Evolutionary conservation across 345 rosid species (phyloP).

Genomic region (Lepidium sativum): DNA sequence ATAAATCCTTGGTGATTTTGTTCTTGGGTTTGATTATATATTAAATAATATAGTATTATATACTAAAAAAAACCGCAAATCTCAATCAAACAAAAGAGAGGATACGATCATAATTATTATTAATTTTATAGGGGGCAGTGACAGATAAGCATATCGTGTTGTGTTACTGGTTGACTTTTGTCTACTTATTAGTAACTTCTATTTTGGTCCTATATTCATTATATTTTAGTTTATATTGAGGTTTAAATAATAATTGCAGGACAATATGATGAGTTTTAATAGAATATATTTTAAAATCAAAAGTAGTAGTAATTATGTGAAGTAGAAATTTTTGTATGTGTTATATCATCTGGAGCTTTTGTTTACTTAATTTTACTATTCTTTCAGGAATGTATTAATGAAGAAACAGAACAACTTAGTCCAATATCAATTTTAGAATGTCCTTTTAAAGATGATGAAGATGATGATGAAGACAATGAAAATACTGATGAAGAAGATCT

Average conservation of each 20-base stretch:
- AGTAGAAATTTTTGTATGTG: too few species aligned
- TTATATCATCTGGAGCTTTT: too few species aligned
- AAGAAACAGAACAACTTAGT: conserved; percentile 72
- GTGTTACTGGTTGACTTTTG: conserved; percentile 27
- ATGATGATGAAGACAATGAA: conserved; percentile 5
- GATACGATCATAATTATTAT: not conserved
- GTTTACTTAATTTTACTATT: not conserved
- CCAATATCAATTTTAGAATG: conserved; percentile 78
- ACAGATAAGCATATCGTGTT: conserved; percentile 18
- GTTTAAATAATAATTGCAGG: too few species aligned
- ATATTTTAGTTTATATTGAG: not conserved
- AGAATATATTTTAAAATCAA: too few species aligned
- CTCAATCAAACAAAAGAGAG: not conserved
- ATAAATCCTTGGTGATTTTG: not conserved
- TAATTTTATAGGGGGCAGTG: conserved; percentile 4
- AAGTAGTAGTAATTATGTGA: too few species aligned
- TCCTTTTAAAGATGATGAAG: conserved; percentile 65
- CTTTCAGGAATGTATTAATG: conserved; percentile 44
- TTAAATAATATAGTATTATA: not conserved
- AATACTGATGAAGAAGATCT: not conserved
- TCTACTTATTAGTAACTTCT: conserved; percentile 8
- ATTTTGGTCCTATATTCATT: not conserved
- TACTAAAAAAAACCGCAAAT: not conserved
- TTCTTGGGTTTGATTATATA: not conserved
- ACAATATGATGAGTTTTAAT: too few species aligned